These are phyloP conservation scores for Metschnikowia lunata DNA, from an alignment of 805 yeast species.

Conservation along the genomic window DNA sequence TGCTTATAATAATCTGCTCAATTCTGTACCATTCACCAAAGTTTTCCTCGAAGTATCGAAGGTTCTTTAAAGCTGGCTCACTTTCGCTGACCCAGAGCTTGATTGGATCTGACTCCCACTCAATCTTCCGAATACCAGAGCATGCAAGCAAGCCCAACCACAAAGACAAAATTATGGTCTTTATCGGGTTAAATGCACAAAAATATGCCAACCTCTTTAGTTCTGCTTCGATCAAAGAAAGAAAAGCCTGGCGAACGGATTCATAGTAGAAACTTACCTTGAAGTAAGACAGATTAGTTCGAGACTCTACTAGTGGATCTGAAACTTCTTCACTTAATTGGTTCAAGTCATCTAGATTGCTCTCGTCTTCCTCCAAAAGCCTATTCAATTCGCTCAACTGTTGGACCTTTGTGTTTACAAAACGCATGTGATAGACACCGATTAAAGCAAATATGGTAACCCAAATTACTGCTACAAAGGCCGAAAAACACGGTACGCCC, in stretches of 20 bases:
- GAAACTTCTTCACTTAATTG: too few species aligned
- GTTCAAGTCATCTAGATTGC: background rate
- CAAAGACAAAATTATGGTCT: conserved; percentile 21
- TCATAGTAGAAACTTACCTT: background rate
- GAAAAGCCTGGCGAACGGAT: conserved; percentile 2
- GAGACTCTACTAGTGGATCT: too few species aligned
- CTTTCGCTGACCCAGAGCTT: conserved; percentile 85
- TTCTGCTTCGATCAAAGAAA: conserved; percentile 17
- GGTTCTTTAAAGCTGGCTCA: conserved; percentile 66
- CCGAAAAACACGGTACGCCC: conserved; percentile 67
- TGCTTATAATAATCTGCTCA: conserved; percentile 69
- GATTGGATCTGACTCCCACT: conserved; percentile 75
- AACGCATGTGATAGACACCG: conserved; percentile 37
- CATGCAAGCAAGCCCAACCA: conserved; percentile 43
- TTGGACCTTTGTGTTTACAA: conserved; percentile 17
- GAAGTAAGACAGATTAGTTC: too few species aligned
- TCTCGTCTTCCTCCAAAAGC: background rate
- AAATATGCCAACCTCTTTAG: conserved; percentile 51
- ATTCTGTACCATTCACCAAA: conserved; percentile 92
- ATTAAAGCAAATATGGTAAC: conserved; percentile 31
- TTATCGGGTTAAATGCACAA: conserved; percentile 59
- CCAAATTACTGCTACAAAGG: conserved; percentile 54
- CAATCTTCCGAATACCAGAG: conserved; percentile 46
- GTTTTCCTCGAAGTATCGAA: conserved; percentile 64
- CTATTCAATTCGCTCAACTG: conserved; percentile 1